Conservation (phyloP, 2,329 filamentous ascomycete genomes). For the Aspergillus quadrilineatus region DNA sequence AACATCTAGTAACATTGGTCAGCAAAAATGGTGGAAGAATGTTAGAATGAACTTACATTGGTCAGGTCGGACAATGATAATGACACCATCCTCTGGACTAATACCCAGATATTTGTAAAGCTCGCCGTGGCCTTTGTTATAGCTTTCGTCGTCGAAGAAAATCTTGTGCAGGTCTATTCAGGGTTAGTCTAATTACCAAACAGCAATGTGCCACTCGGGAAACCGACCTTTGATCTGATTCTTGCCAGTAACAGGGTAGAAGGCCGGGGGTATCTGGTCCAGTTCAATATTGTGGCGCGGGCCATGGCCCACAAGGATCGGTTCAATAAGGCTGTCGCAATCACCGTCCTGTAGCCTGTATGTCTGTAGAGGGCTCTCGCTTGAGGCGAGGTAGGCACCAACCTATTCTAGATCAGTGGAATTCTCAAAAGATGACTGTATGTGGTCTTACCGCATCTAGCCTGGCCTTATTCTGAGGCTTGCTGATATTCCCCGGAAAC, state of each 20-base stretch:
- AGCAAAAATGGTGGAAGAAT: neutral
- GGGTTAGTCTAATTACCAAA: neutral
- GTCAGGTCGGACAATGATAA: constrained; percentile 61
- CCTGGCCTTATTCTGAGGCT: constrained; percentile 25
- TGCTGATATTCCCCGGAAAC: constrained; percentile 47
- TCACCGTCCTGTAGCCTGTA: constrained; percentile 48
- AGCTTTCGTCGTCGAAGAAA: constrained; percentile 57
- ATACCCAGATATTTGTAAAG: constrained; percentile 59
- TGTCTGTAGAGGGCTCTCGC: constrained; percentile 40
- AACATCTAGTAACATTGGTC: constrained; percentile 31
- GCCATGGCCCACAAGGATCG: constrained; percentile 54
- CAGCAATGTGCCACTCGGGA: neutral
- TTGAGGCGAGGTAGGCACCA: constrained; percentile 42
- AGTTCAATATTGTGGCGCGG: constrained; percentile 51
- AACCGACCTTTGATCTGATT: constrained; percentile 55
- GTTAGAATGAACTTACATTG: constrained; percentile 50
- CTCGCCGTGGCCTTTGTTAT: constrained; percentile 56
- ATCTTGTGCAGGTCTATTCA: constrained; percentile 57
- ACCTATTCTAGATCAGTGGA: constrained; percentile 29
- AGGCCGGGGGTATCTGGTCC: constrained; percentile 55
- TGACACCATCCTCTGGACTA: constrained; percentile 44
- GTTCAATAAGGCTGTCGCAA: constrained; percentile 58
- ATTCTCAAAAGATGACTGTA: neutral
- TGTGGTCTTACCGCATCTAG: constrained; percentile 40
- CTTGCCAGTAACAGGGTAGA: constrained; percentile 57